Base-by-base conservation (phyloP, 352 stramenopile genomes). In the Pythium periplocum region DNA sequence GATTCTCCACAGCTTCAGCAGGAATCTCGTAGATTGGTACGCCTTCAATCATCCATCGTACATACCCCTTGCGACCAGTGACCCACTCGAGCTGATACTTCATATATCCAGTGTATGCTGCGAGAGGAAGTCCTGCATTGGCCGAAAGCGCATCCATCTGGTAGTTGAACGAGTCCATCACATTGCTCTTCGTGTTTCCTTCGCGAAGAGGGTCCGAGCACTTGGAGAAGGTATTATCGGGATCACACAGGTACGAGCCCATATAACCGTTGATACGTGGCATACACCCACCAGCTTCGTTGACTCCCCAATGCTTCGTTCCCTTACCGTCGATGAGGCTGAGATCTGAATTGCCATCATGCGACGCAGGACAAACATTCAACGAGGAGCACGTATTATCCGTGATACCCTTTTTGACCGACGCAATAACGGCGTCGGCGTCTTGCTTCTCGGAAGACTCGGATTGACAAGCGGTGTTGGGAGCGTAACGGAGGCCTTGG, bases 1-100 rank as follows among this genome's bases (percentile, higher is more conserved):
- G 46, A 45, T 62, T 57, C 3, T 40, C 60, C 10, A 69, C 11
- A 4, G 57, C 37, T 37, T n/a, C 34, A 9, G 57, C 58, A 4
- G 62, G 57, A 31, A 69, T 69, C 40, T 67, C 62, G 54, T 64
- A 67, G 31, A 69, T 46, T 39, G 54, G 53, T 11, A 38, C 37
- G n/a, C 62, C 58, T 1, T 26, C 17, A 26, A 26, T 26, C 17
- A 26, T 26, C 17, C 17, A 26, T 26, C 17, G 17, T 26, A 26
- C 17, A 26, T 26, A 26, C 17, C 17, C 17, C 17, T 26, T 26
- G 17, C 17, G 17, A 26, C 17, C 17, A 26, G 71, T 86, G 46
- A 82, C 71, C 75, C 75, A 86, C 45, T 86, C 75, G 30, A 86
- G 41, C 45, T 86, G 75, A 41, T 86, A 86, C 32, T 66, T 59